Conservation (phyloP, 2,329 filamentous ascomycete genomes). For the Aspergillus pseudoglaucus region DNA sequence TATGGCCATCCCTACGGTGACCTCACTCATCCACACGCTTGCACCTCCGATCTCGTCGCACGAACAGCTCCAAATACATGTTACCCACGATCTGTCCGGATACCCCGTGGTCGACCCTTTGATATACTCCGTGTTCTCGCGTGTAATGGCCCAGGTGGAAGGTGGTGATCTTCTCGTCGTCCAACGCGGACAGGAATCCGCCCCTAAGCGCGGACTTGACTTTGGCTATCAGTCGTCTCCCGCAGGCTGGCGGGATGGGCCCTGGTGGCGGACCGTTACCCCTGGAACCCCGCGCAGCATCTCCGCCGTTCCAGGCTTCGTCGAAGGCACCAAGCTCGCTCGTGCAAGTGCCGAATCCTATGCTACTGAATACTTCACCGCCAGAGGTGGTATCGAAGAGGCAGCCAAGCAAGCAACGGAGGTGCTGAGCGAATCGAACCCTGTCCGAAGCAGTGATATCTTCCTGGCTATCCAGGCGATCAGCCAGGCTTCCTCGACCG, state of each 20-base stretch:
- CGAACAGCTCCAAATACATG: conserved; percentile 94
- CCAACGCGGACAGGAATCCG: conserved; percentile 83
- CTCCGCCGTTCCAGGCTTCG: conserved; percentile 69
- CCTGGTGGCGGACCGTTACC: conserved; percentile 72
- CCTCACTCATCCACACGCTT: conserved; percentile 87
- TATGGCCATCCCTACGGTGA: conserved; percentile 88
- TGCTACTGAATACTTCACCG: conserved; percentile 73
- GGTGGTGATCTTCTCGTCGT: conserved; percentile 91
- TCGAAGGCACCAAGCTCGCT: conserved; percentile 85
- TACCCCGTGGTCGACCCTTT: conserved; percentile 93
- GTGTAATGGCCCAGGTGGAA: conserved; percentile 98
- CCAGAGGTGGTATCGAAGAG: conserved; percentile 70
- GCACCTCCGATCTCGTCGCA: conserved; percentile 95
- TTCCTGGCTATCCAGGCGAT: conserved; percentile 95
- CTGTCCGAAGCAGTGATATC: conserved; percentile 85
- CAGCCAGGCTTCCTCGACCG: conserved; percentile 55
- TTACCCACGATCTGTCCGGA: conserved; percentile 88
- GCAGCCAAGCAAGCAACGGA: conserved; percentile 75
- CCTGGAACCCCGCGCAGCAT: conserved; percentile 65
- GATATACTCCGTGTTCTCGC: conserved; percentile 83
- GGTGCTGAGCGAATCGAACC: conserved; percentile 74
- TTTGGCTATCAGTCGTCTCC: conserved; percentile 24
- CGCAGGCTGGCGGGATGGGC: conserved; percentile 79
- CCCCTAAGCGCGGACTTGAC: conserved; percentile 57
- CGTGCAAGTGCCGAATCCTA: conserved; percentile 85